phyloP scores from a whole-genome alignment of 78 protist species.

The Salpingoeca rosetta region DNA sequence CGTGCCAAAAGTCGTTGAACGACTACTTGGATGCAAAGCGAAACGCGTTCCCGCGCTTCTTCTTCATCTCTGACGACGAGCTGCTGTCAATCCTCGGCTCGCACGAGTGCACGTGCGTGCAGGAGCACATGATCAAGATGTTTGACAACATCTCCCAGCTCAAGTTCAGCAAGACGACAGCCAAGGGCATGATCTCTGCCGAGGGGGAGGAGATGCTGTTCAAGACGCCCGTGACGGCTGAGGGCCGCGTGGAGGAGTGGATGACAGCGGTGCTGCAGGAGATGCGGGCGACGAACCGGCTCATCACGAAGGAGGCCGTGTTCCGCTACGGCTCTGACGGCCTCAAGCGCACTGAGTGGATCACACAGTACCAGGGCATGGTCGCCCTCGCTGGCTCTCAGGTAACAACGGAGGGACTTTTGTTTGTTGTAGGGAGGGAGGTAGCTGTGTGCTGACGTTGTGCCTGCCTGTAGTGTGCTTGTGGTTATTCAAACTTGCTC shows the following conservation, averaged over 20 bases:
- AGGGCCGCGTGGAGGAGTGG: slow-evolving; percentile 86
- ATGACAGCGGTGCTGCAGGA: slow-evolving; percentile 58
- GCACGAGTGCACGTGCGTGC: slow-evolving; percentile 51
- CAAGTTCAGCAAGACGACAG: slow-evolving; percentile 22
- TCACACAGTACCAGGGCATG: slow-evolving; percentile 52
- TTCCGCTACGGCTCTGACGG: slow-evolving; percentile 51
- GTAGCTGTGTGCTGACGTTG: too few species aligned
- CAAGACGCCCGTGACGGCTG: slow-evolving; percentile 22
- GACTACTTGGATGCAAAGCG: slow-evolving; percentile 85
- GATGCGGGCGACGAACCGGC: slow-evolving; percentile 51
- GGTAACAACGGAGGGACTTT: too few species aligned
- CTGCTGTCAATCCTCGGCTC: slow-evolving; percentile 70
- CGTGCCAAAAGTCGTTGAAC: slow-evolving; percentile 67
- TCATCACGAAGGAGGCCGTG: slow-evolving; percentile 55
- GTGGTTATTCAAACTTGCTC: too few species aligned
- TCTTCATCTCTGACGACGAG: slow-evolving; percentile 90
- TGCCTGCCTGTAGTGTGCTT: too few species aligned
- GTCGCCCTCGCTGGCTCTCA: slow-evolving; percentile 48
- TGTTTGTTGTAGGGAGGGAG: too few species aligned
- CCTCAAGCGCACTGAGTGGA: slow-evolving; percentile 48
- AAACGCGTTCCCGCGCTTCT: slow-evolving; percentile 83
- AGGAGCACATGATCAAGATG: slow-evolving; percentile 80
- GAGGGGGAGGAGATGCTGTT: slow-evolving; percentile 68
- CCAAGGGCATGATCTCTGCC: slow-evolving; percentile 54
- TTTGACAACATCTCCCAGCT: slow-evolving; percentile 63